Percentiles rank a stretch among this genome's conserved stretches.
These are phyloP conservation scores for Geranomyces variabilis DNA, from an alignment of 192 early-diverging fungal species.

Conservation along the genomic window DNA sequence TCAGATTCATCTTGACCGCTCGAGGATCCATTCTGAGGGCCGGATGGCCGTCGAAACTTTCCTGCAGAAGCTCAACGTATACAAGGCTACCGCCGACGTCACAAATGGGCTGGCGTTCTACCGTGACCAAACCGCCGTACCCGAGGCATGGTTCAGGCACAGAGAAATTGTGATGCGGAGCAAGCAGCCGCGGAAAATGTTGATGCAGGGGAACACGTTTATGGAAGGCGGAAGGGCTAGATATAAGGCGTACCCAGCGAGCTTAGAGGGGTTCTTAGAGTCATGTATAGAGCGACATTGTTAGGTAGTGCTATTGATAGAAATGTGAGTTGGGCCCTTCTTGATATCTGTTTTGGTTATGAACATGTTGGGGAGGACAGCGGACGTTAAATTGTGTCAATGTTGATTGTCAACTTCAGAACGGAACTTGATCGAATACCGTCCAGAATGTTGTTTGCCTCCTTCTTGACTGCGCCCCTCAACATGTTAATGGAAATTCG, in stretches of 20 bases:
- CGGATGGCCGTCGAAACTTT: constrained; percentile 56
- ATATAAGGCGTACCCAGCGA: constrained; percentile 57
- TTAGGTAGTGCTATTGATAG: too few species aligned
- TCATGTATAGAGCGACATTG: constrained; percentile 63
- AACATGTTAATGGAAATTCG: too few species aligned
- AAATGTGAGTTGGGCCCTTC: too few species aligned
- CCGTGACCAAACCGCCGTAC: constrained; percentile 49
- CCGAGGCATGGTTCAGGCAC: constrained; percentile 48
- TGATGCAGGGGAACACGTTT: constrained; percentile 60
- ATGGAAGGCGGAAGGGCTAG: constrained; percentile 42
- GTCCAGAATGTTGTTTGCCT: too few species aligned
- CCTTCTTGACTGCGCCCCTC: too few species aligned
- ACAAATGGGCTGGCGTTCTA: constrained; percentile 52
- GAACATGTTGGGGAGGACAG: too few species aligned
- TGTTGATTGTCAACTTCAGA: too few species aligned
- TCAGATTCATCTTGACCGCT: constrained; percentile 56
- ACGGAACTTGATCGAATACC: too few species aligned
- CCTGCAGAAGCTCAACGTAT: constrained; percentile 60
- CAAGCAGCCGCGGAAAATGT: constrained; percentile 60
- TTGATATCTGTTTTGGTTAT: too few species aligned
- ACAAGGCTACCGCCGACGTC: constrained; percentile 63
- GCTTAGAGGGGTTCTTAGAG: constrained; percentile 58
- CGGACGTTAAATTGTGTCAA: too few species aligned
- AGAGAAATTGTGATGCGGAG: constrained; percentile 56
- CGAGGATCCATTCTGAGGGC: constrained; percentile 54